These are phyloP conservation scores for Papilionanthe hybrid DNA, from an alignment of 116 monocot species.

Conservation along the genomic window DNA sequence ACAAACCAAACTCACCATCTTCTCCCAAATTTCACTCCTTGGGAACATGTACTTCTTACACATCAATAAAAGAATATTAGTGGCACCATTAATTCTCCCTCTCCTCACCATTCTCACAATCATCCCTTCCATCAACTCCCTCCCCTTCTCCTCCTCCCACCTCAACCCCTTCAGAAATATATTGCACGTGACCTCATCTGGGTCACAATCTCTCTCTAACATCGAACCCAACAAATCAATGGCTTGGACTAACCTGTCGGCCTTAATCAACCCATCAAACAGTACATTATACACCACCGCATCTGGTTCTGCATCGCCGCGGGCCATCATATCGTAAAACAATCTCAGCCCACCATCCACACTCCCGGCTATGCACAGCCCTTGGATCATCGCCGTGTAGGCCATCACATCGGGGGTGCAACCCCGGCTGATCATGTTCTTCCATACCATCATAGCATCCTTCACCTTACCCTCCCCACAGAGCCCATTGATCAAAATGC, in stretches of 20 bases:
- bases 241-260: slow-evolving; percentile 41
- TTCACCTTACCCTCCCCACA: slow-evolving; percentile 65
- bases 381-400: slow-evolving; percentile 78
- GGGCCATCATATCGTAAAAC: slow-evolving; percentile 59
- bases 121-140: slow-evolving; percentile 76
- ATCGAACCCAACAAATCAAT: slow-evolving; percentile 54
- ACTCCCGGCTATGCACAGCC: slow-evolving; percentile 50
- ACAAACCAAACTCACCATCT: slow-evolving; percentile 47
- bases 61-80: slow-evolving; percentile 49
- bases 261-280: slow-evolving; percentile 50
- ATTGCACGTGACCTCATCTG: slow-evolving; percentile 72
- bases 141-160: slow-evolving; percentile 32
- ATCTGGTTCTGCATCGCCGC: slow-evolving; percentile 43
- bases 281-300: slow-evolving; percentile 62
- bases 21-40: slow-evolving; percentile 44
- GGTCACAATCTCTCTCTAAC: slow-evolving; percentile 72
- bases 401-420: slow-evolving; percentile 59
- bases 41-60: slow-evolving; percentile 39
- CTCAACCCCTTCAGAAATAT: slow-evolving; percentile 48
- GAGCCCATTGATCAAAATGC: slow-evolving; percentile 70
- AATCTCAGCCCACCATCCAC: slow-evolving; percentile 34
- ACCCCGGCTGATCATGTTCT: slow-evolving; percentile 49
- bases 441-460: slow-evolving; percentile 81
- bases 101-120: slow-evolving; percentile 46
- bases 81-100: slow-evolving; percentile 38